These are phyloP conservation scores for Polychytrium aggregatum DNA, from an alignment of 192 early-diverging fungal species.

Conservation along the genomic window DNA sequence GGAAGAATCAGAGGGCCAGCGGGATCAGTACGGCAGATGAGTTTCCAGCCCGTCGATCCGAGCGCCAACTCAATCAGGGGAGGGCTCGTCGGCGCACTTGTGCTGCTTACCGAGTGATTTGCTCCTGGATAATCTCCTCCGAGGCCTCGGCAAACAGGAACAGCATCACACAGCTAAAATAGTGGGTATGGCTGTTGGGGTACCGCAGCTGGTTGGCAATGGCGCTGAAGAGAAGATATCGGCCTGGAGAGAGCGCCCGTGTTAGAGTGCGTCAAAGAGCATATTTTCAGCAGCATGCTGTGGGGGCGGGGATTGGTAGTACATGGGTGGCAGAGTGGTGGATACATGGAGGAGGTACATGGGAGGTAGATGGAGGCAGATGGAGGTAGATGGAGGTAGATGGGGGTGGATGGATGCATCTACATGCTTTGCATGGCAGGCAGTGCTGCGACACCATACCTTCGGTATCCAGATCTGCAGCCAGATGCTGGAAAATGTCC, in stretches of 20 bases:
- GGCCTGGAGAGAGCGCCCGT: conserved; percentile 33
- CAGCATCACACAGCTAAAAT: conserved; percentile 80
- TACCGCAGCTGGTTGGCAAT: conserved; percentile 95
- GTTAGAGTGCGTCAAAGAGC: conserved; percentile 2
- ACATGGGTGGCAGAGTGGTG: too few species aligned
- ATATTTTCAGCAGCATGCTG: conserved; percentile 1
- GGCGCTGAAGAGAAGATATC: conserved; percentile 81
- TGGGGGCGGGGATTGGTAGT: not conserved
- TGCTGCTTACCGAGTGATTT: conserved; percentile 63
- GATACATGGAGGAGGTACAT: too few species aligned
- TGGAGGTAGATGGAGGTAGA: too few species aligned
- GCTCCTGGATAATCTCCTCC: conserved; percentile 82
- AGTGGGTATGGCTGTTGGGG: conserved; percentile 94
- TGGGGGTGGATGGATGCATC: too few species aligned
- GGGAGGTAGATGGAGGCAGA: too few species aligned
- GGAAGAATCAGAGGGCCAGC: not conserved
- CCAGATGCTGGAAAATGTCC: conserved; percentile 73
- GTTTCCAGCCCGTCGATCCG: not conserved
- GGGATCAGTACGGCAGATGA: not conserved
- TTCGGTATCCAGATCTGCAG: conserved; percentile 64
- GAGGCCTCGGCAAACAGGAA: conserved; percentile 70
- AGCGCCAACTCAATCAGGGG: too few species aligned
- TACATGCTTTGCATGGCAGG: too few species aligned
- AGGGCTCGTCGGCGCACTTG: too few species aligned
- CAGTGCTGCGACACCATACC: too few species aligned